Evolutionary conservation across 306 rosid genomes (phyloP).

Genomic region (Ochetophila trinervis): DNA sequence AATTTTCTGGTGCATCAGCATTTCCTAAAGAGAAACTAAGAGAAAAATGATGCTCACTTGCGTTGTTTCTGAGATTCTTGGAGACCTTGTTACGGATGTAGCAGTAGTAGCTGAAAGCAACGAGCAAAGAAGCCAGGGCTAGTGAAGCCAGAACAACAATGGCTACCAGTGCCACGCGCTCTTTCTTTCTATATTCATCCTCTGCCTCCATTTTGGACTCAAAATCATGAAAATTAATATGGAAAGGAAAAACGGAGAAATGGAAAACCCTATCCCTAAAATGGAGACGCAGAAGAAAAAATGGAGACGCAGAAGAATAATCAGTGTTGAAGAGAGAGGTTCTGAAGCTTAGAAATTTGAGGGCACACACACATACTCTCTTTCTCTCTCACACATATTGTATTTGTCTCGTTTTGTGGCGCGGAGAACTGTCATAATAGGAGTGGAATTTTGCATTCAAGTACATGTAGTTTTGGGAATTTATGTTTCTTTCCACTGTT

Average conservation of each 20-base stretch:
- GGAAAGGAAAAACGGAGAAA: not conserved
- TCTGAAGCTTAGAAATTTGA: constrained; percentile 30
- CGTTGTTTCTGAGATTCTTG: constrained; percentile 44
- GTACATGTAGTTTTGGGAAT: constrained; percentile 7
- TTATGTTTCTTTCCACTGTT: not conserved
- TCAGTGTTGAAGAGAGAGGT: constrained; percentile 15
- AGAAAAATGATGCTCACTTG: constrained; percentile 40
- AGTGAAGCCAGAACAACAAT: constrained; percentile 68
- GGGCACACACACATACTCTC: constrained; percentile 6
- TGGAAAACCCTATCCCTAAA: constrained; percentile 24
- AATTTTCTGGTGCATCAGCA: constrained; percentile 5
- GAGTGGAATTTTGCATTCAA: constrained; percentile 15
- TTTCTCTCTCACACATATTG: constrained; percentile 8
- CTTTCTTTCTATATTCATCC: constrained; percentile 54
- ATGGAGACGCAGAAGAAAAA: not conserved
- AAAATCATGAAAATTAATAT: not conserved
- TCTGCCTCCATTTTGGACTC: constrained; percentile 53
- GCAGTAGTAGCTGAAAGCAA: constrained; percentile 84
- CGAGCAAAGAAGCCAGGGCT: constrained; percentile 62
- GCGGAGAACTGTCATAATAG: constrained; percentile 32
- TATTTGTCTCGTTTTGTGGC: constrained; percentile 36
- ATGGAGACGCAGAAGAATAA: not conserved
- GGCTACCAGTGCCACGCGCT: constrained; percentile 45
- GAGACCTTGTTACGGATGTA: constrained; percentile 72
- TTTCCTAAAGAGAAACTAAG: constrained; percentile 10